These are phyloP conservation scores for Hymenoscyphus fructigenus DNA, from an alignment of 2,329 filamentous ascomycete species.

Conservation along the genomic window DNA sequence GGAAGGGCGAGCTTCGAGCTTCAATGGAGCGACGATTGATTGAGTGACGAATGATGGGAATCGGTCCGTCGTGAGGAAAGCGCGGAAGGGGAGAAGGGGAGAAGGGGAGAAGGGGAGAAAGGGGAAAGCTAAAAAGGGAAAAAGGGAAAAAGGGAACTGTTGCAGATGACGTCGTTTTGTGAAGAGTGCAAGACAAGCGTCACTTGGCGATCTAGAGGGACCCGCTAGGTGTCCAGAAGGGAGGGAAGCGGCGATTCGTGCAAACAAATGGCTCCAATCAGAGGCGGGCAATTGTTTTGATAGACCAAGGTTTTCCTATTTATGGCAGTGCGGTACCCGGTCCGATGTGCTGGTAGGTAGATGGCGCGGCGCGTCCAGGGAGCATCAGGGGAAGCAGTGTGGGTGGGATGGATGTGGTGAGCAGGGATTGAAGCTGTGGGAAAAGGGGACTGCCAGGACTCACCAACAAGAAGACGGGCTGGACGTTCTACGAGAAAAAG, in stretches of 20 bases:
- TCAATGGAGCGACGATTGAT: no score
- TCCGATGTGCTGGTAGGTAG: background rate
- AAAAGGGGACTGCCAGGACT: background rate
- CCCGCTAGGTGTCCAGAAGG: background rate
- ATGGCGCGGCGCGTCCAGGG: background rate
- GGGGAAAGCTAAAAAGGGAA: no score
- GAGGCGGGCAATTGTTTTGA: background rate
- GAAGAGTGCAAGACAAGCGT: background rate
- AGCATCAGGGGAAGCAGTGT: background rate
- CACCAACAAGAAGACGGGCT: background rate
- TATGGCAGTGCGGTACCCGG: background rate
- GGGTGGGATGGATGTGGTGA: background rate
- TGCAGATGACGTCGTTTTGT: background rate
- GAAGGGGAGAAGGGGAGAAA: background rate
- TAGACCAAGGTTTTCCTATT: background rate
- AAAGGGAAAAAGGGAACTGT: background rate
- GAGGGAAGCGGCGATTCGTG: background rate
- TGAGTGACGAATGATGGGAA: background rate
- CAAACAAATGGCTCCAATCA: background rate
- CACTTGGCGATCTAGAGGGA: background rate
- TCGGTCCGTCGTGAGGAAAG: background rate
- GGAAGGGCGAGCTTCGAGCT: background rate
- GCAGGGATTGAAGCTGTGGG: background rate
- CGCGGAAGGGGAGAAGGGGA: background rate
- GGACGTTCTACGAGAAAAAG: background rate